Percentiles rank a stretch among this genome's conserved stretches.
Conservation (phyloP, 805 yeast species). For the Saccharomycopsis guyanensis region DNA sequence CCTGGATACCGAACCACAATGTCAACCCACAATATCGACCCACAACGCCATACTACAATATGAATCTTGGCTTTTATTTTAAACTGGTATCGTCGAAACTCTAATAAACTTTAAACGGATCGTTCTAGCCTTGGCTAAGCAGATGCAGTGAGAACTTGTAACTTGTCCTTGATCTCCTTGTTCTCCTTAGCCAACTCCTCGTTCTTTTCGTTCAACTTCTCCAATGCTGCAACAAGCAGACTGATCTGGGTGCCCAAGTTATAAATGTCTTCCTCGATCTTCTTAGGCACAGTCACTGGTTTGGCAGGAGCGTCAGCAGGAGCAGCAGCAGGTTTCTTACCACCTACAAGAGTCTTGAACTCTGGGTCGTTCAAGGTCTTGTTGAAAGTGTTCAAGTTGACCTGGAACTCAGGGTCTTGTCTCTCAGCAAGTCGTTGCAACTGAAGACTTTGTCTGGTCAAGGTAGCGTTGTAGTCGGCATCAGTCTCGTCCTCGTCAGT, state of each 20-base stretch:
- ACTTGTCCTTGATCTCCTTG: constrained; percentile 1
- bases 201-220: constrained; percentile 4
- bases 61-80: constrained; percentile 46
- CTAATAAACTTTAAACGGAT: not conserved
- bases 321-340: not conserved
- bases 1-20: too few species aligned
- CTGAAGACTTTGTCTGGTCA: constrained; percentile 11
- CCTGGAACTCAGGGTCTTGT: constrained; percentile 14
- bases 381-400: constrained; percentile 15
- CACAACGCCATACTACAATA: too few species aligned
- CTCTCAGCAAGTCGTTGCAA: constrained; percentile 12
- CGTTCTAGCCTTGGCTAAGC: not conserved
- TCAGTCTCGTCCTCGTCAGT: constrained; percentile 2
- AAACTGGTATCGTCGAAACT: constrained; percentile 26
- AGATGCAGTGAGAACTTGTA: not conserved
- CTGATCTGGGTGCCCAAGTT: constrained; percentile 7
- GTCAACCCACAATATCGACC: too few species aligned
- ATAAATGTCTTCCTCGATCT: constrained; percentile 7
- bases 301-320: not conserved
- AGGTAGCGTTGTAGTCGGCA: constrained; percentile 10
- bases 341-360: not conserved
- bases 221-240: not conserved
- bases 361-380: constrained; percentile 1
- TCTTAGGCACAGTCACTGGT: not conserved
- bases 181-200: not conserved